Conservation (phyloP, 2,329 filamentous ascomycete genomes). For the Trichoderma pleuroti region DNA sequence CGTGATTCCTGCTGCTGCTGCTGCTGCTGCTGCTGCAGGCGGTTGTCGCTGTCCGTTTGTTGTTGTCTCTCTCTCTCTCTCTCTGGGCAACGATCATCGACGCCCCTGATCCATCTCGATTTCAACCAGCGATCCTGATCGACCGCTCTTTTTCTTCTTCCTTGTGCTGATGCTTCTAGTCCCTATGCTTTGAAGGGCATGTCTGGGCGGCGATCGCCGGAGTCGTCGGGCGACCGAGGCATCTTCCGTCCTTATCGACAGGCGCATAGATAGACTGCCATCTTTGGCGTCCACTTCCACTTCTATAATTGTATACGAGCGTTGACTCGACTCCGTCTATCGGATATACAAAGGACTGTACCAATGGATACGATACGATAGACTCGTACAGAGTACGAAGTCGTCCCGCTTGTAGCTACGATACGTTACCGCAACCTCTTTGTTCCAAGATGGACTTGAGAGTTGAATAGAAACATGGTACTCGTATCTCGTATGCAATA, state of each 20-base stretch:
- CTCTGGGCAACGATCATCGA: conserved; percentile 5
- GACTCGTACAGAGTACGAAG: neutral
- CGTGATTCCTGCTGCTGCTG: too few relatives aligned
- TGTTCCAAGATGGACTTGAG: neutral
- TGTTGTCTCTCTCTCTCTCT: neutral
- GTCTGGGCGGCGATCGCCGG: conserved; percentile 10
- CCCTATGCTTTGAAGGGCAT: neutral
- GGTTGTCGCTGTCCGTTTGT: neutral
- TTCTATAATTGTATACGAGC: conserved; percentile 1
- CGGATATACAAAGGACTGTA: neutral
- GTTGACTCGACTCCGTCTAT: neutral
- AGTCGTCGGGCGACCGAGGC: neutral
- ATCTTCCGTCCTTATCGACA: neutral
- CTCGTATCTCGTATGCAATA: neutral
- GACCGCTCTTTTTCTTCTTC: neutral
- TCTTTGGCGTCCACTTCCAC: neutral
- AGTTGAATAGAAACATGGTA: neutral
- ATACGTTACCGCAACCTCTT: neutral
- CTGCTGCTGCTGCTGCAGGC: too few relatives aligned
- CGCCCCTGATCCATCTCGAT: conserved; percentile 15
- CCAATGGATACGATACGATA: neutral
- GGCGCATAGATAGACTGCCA: neutral
- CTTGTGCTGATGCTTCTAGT: neutral
- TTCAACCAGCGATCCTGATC: conserved; percentile 13
- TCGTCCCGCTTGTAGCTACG: neutral